Evolutionary conservation across 371 early-diverging fungal species (phyloP).

Genomic region (Saksenaea oblongispora): DNA sequence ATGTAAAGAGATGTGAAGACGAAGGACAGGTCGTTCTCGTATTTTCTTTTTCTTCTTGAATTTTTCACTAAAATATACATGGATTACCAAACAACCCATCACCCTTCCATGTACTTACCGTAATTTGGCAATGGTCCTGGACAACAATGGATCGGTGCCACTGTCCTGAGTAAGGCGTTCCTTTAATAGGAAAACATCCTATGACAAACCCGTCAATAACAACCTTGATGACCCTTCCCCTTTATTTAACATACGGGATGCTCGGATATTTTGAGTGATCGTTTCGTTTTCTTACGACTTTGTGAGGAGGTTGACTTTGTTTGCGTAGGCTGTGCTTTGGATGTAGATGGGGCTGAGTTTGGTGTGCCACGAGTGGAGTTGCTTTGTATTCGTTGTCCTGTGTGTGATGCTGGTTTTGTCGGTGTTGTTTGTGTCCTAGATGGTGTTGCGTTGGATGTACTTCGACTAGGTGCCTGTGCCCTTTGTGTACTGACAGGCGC

Average conservation of each 20-base stretch:
- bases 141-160: neutral
- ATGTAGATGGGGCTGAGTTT: neutral
- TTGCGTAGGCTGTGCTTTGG: neutral
- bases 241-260: neutral
- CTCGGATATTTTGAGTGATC: conserved; percentile 1
- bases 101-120: neutral
- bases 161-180: neutral
- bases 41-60: neutral
- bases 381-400: neutral
- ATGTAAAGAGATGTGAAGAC: neutral
- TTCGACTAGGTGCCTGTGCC: neutral
- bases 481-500: neutral
- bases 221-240: neutral
- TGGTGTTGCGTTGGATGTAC: neutral
- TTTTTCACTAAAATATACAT: neutral
- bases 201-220: neutral
- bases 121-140: neutral
- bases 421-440: neutral
- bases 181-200: conserved; percentile 1
- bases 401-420: neutral
- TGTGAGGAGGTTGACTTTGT: neutral
- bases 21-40: neutral
- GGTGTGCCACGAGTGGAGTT: neutral
- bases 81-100: neutral
- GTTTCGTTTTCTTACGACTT: neutral